Percentiles rank a stretch among this genome's conserved stretches.
Conservation (phyloP, 345 rosid species). For the Hibiscus trionum region DNA sequence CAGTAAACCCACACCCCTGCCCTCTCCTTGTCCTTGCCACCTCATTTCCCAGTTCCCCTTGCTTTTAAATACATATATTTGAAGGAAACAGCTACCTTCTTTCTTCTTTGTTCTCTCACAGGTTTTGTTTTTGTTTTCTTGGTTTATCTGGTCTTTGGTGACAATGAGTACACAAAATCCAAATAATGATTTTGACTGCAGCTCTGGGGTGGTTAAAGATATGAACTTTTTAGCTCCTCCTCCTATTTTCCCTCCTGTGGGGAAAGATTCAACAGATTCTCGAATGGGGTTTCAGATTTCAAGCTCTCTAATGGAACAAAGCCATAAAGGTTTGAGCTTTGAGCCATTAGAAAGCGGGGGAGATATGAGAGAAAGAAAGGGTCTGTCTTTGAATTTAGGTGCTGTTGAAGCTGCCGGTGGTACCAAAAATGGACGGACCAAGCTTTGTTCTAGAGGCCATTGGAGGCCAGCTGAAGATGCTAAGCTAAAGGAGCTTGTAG, state of each 20-base stretch:
- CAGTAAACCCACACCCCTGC: neutral
- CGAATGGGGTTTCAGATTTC: slow-evolving; percentile 21
- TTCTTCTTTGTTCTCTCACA: neutral
- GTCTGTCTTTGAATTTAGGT: slow-evolving; percentile 15
- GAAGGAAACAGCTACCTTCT: neutral
- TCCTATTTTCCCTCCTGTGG: slow-evolving; percentile 4
- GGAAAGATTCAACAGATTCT: too few relatives aligned
- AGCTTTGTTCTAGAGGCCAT: slow-evolving; percentile 70
- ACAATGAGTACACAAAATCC: slow-evolving; percentile 29
- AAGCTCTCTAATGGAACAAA: slow-evolving; percentile 19
- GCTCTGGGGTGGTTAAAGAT: slow-evolving; percentile 17
- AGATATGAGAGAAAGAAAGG: slow-evolving; percentile 16
- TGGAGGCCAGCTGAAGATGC: slow-evolving; percentile 93
- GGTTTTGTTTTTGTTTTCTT: neutral
- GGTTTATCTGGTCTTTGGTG: neutral
- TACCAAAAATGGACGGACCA: slow-evolving; percentile 29
- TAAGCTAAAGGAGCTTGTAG: slow-evolving; percentile 73
- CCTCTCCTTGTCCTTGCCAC: too few relatives aligned
- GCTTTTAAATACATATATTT: too few relatives aligned
- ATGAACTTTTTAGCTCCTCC: slow-evolving; percentile 24
- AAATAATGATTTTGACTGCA: slow-evolving; percentile 3
- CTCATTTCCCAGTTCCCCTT: neutral
- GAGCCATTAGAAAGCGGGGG: slow-evolving; percentile 22
- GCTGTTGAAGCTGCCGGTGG: slow-evolving; percentile 8
- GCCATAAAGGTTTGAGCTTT: slow-evolving; percentile 7